phyloP scores from a whole-genome alignment of 352 stramenopile species.

The Nannochloropsis limnetica region DNA sequence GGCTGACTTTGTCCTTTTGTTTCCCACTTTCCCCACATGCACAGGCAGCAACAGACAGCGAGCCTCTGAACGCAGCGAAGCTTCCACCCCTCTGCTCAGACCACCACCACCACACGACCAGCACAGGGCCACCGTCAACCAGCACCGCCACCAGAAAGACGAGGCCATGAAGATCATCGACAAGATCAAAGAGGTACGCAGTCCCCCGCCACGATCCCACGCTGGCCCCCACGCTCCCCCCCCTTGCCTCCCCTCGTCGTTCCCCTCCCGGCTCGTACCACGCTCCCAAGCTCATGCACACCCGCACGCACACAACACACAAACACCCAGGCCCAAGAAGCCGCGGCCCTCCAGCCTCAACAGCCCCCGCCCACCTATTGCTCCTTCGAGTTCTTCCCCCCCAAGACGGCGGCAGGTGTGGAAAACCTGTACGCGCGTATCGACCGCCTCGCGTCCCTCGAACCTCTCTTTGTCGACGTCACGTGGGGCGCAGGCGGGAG shows the following conservation, averaged over 20 bases:
- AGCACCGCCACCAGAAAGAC: neutral
- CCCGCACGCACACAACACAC: neutral
- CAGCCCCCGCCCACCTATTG: constrained; percentile 61
- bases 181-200: constrained; percentile 47
- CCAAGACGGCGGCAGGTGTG: constrained; percentile 75
- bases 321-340: neutral
- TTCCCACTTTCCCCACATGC: too few species aligned
- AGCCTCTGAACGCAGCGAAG: too few species aligned
- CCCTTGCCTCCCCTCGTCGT: neutral
- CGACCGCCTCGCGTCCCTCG: constrained; percentile 76
- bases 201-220: neutral
- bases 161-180: constrained; percentile 55
- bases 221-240: neutral
- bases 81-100: too few species aligned
- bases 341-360: constrained; percentile 38
- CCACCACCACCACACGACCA: neutral
- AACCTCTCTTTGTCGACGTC: constrained; percentile 82
- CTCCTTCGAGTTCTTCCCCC: constrained; percentile 87
- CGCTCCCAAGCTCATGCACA: neutral
- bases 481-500: constrained; percentile 78
- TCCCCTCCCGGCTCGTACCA: neutral
- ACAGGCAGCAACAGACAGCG: neutral
- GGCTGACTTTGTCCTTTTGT: neutral
- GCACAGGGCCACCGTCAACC: neutral
- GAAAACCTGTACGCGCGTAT: constrained; percentile 79